Evolutionary conservation across 1,284 basidiomycete species (phyloP).

Genomic region (Leccinum pseudoinsigne): DNA sequence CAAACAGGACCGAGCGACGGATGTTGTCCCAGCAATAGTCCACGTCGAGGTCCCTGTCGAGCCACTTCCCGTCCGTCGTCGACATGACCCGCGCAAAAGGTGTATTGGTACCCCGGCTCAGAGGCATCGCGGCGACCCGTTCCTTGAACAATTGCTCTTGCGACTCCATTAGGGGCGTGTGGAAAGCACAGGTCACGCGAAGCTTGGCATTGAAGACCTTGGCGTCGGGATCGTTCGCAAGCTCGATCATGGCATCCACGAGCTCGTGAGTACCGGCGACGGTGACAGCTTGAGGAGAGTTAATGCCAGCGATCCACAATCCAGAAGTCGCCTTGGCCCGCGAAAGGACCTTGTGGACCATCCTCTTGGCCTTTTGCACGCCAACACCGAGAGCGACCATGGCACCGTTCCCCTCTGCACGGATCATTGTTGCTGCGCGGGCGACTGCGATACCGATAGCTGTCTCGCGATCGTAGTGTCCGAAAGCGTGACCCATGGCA

Average conservation of each 20-base stretch:
- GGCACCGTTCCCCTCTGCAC: conserved; percentile 32
- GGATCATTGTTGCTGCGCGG: conserved; percentile 32
- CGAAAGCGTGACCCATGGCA: conserved; percentile 35
- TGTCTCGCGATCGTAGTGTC: conserved; percentile 34
- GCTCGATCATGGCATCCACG: conserved; percentile 27
- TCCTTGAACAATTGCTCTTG: conserved; percentile 32
- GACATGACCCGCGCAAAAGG: conserved; percentile 31
- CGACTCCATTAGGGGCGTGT: conserved; percentile 34
- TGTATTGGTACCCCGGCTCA: conserved; percentile 22
- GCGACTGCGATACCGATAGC: conserved; percentile 32
- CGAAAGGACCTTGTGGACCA: conserved; percentile 33
- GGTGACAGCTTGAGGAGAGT: conserved; percentile 34
- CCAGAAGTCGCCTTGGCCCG: conserved; percentile 26
- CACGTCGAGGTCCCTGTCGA: conserved; percentile 30
- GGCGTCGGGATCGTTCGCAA: conserved; percentile 30
- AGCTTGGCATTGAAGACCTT: conserved; percentile 32
- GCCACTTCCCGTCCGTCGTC: conserved; percentile 33
- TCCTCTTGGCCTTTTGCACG: conserved; percentile 31
- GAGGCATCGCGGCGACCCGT: conserved; percentile 16
- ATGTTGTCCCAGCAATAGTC: conserved; percentile 35
- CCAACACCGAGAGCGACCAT: conserved; percentile 34
- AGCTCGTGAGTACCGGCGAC: conserved; percentile 31
- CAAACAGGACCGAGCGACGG: conserved; percentile 32
- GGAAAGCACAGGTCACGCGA: conserved; percentile 31
- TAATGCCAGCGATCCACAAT: conserved; percentile 34